phyloP scores from a whole-genome alignment of 139 green algal genomes.

The Chlamydomonas sphaeroides region DNA sequence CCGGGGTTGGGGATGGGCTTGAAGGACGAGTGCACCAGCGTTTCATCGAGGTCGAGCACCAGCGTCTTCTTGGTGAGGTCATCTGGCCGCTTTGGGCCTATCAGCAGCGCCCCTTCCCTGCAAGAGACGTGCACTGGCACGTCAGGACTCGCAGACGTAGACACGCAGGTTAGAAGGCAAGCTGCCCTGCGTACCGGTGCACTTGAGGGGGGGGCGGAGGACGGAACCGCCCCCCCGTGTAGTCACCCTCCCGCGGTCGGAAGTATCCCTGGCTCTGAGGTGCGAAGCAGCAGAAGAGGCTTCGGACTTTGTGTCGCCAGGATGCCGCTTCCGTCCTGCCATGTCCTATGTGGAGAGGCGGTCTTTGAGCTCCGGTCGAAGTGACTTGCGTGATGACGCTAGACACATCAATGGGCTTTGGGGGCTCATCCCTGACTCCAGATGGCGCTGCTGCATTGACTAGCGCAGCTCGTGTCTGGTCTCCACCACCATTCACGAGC shows the following conservation, averaged over 20 bases:
- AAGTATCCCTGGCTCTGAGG: conserved; percentile 48
- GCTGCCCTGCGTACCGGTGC: too few species aligned
- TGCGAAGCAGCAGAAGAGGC: conserved; percentile 54
- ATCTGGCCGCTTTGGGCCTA: conserved; percentile 51
- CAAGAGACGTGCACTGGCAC: too few species aligned
- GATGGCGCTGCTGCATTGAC: too few species aligned
- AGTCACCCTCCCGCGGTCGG: conserved; percentile 19
- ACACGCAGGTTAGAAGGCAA: too few species aligned
- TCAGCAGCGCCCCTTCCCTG: conserved; percentile 30
- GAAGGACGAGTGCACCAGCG: conserved; percentile 98
- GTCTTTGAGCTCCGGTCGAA: neutral
- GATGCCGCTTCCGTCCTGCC: neutral
- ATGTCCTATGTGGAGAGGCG: neutral
- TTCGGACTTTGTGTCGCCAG: conserved; percentile 30
- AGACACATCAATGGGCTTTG: conserved; percentile 36
- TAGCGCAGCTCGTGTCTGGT: too few species aligned
- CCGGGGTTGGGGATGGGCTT: conserved; percentile 80
- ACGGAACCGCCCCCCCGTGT: neutral
- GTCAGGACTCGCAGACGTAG: too few species aligned
- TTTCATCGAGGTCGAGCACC: conserved; percentile 99
- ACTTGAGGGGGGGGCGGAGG: conserved; percentile 30
- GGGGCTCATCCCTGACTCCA: too few species aligned
- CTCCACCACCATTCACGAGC: too few species aligned
- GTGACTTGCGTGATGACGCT: conserved; percentile 54
- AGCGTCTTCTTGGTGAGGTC: conserved; percentile 70